These are phyloP conservation scores for Boletus tomentosulus DNA, from an alignment of 768 basidiomycete species.

Conservation along the genomic window DNA sequence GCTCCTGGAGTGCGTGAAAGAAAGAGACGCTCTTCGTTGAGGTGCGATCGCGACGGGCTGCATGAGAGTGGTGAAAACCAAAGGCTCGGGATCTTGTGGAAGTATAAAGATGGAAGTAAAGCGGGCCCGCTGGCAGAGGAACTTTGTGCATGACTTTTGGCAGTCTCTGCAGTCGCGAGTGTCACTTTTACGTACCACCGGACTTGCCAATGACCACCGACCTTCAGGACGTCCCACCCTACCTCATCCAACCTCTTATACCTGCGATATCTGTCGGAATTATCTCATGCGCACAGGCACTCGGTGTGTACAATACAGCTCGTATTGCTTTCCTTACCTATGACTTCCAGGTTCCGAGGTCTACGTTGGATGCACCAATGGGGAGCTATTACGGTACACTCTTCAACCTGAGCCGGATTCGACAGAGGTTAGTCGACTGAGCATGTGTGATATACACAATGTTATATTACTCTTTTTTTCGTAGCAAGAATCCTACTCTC, in stretches of 20 bases:
- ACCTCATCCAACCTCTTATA: conserved; percentile 49
- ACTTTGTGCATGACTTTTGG: conserved; percentile 16
- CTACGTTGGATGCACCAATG: conserved; percentile 83
- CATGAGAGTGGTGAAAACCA: conserved; percentile 1
- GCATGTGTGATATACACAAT: neutral
- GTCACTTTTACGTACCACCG: conserved; percentile 18
- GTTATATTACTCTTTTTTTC: conserved; percentile 1
- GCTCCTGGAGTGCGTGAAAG: conserved; percentile 12
- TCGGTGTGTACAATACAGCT: conserved; percentile 37
- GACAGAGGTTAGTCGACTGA: conserved; percentile 37
- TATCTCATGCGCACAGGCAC: conserved; percentile 49
- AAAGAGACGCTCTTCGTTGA: conserved; percentile 18
- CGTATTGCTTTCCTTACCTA: neutral
- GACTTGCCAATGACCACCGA: conserved; percentile 17
- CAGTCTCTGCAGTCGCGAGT: neutral
- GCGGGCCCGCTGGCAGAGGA: conserved; percentile 4
- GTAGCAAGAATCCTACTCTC: conserved; percentile 57
- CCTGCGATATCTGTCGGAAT: conserved; percentile 28
- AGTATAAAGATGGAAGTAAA: neutral
- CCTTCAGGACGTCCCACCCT: conserved; percentile 57
- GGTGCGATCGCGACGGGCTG: conserved; percentile 11
- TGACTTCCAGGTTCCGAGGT: conserved; percentile 67
- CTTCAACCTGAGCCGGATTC: conserved; percentile 53
- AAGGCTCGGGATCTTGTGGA: neutral
- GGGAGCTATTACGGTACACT: conserved; percentile 76